Evolutionary conservation across 2,329 filamentous ascomycete genomes (phyloP), one percentile per base, ranked within the genome.

Genomic region (Ophiostoma angusticollis): DNA sequence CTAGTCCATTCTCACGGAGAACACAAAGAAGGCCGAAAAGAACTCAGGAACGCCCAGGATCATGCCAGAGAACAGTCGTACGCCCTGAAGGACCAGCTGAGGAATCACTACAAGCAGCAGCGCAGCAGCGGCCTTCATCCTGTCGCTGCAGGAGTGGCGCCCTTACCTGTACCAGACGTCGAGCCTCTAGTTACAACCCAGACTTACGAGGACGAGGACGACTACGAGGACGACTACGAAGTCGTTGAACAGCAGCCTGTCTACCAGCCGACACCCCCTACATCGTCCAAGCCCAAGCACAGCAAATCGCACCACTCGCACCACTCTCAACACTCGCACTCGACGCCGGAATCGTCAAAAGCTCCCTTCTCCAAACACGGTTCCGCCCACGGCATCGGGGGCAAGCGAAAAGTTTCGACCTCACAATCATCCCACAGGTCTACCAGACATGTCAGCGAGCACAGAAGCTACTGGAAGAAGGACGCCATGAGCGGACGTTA

Each of bases 21-120:
- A n/a, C n/a, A n/a, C n/a, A n/a, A n/a, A n/a, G n/a, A n/a, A n/a
- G 49, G 49, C 31, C 31, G 48, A 22, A 44, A 27, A 17, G 27
- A 39, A 8, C 35, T 54, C 8, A 42, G 50, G 14, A 54, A 54
- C 24, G 45, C 37, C 4, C 51, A 54, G 31, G 50, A 53, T 16
- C 31, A 42, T 24, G 49, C 48, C 4, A 47, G 35, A 27, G 18
- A 42, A 14, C 32, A 42, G 23, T 47, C 48, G 2, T 32, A 34
- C 21, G 45, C 30, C n/a, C 34, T 52, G 22, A 46, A 33, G 16
- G 44, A 49, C 16, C 19, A 39, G 29, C 41, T 53, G 3, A 45
- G 48, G 16, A 32, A 45, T 14, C 39, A 53, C 21, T 51, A 16
- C n/a, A n/a, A n/a, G n/a, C n/a, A n/a, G n/a, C n/a, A n/a, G n/a